Conservation (phyloP, 1,284 basidiomycete genomes). For the Trichosporon sp. region DNA sequence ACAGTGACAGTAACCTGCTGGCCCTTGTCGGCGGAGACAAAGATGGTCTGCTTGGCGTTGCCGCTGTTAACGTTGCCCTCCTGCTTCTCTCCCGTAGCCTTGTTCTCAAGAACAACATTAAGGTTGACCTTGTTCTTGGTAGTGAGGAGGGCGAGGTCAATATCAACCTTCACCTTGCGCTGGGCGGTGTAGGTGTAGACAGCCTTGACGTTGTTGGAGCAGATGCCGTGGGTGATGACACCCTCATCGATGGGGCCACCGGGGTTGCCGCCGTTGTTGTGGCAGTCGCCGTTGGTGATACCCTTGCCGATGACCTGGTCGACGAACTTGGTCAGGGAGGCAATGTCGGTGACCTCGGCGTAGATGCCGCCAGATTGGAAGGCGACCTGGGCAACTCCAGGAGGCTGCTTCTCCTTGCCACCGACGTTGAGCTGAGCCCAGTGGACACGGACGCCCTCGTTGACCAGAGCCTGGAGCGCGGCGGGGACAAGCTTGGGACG, state of each 20-base stretch:
- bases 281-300: conserved; percentile 26
- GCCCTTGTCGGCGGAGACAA: conserved; percentile 2
- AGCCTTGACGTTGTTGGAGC: conserved; percentile 20
- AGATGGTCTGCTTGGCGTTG: not conserved
- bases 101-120: conserved; percentile 13
- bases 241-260: conserved; percentile 7
- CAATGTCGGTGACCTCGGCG: not conserved
- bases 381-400: conserved; percentile 12
- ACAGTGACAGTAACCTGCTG: conserved; percentile 20
- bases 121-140: conserved; percentile 23
- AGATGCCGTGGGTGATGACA: conserved; percentile 27
- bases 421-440: conserved; percentile 16
- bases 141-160: conserved; percentile 23
- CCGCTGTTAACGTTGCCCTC: conserved; percentile 12
- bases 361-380: conserved; percentile 18
- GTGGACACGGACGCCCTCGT: conserved; percentile 20
- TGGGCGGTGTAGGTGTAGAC: conserved; percentile 21
- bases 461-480: not conserved
- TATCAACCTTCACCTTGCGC: conserved; percentile 13
- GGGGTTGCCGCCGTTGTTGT: conserved; percentile 4
- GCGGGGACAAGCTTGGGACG: not conserved
- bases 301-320: conserved; percentile 21
- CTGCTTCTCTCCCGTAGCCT: conserved; percentile 19
- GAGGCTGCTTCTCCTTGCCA: not conserved
- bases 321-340: conserved; percentile 16